Evolutionary conservation across 1,139 yeast species (phyloP), one percentile per base, ranked within the genome.

Genomic region (Suhomyces choctaworum): DNA sequence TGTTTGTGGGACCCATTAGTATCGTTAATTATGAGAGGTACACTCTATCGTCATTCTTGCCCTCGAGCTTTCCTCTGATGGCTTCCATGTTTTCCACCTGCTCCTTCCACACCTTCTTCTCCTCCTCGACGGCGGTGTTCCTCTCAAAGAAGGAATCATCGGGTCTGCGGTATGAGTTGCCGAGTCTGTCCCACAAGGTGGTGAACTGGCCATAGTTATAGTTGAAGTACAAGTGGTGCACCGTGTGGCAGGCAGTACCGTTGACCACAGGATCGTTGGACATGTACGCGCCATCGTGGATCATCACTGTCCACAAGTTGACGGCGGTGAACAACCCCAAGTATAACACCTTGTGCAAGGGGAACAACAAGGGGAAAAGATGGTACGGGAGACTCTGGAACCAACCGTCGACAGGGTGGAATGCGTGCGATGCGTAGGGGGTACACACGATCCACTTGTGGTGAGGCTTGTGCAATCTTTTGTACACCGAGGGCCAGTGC

Each of bases 401-500:
- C 69, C 85, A 92, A 27, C 98, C 98, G 56, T 92, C 98, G 36
- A 92, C 82, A 10, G 98, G 98, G 64, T 92, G 97, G 88, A 92
- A 92, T 15, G 98, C 97, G 58, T 90, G 97, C 9, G 96, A 88
- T 1, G 98, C 98, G 65, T 84, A 92, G 22, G 98, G 98, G 4
- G 98, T 90, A 47, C 97, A 92, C 34, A 92, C 97, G 53, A 92
- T 81, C 98, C 98, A 92, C 67, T 92, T 94, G 74, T 92, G 98
- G 63, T 92, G 98, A n/a, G 97, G 97, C 68, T 92, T 92, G 70
- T 92, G 98, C 47, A 92, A 69, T 22, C 57, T 62, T 70, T 84
- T 90, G 76, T 92, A 92, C 26, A 92, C 82, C 23, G 73, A 53
- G 20, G 96, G 97, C 84, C 90, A 86, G 62, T 92, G 98, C 53